These are phyloP conservation scores for Rachicladosporium sp. DNA, from an alignment of 2,329 filamentous ascomycete genomes.

Conservation along the genomic window DNA sequence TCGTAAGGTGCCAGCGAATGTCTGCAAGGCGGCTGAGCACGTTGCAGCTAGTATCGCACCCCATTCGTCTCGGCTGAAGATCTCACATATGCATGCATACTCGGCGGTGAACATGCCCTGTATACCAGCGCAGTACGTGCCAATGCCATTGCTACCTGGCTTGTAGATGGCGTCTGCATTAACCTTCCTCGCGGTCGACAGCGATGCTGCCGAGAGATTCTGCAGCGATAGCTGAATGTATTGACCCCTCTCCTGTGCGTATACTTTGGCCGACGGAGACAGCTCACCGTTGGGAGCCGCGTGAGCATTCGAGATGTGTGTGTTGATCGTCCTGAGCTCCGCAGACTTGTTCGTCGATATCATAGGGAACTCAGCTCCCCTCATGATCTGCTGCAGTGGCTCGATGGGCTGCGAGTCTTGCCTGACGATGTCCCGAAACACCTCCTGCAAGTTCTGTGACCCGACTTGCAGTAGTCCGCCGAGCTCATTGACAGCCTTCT, in stretches of 20 bases:
- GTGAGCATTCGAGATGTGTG: conserved; percentile 25
- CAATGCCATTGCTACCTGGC: conserved; percentile 80
- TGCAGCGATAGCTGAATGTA: conserved; percentile 74
- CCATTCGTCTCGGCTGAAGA: conserved; percentile 82
- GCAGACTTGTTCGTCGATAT: conserved; percentile 64
- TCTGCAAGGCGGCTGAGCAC: conserved; percentile 63
- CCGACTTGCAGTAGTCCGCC: conserved; percentile 65
- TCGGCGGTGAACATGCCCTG: conserved; percentile 80
- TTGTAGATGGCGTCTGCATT: conserved; percentile 70
- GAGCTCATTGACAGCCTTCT: conserved; percentile 74
- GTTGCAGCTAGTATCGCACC: conserved; percentile 65
- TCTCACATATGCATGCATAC: conserved; percentile 76
- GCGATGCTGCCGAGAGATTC: conserved; percentile 74
- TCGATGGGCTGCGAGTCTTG: conserved; percentile 74
- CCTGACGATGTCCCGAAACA: conserved; percentile 66
- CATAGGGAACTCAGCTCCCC: conserved; percentile 62
- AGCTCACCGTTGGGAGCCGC: conserved; percentile 17
- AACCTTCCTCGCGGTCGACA: conserved; percentile 64
- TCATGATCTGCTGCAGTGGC: conserved; percentile 84
- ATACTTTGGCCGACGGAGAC: conserved; percentile 60
- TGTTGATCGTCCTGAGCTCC: conserved; percentile 67
- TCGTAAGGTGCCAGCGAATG: conserved; percentile 72
- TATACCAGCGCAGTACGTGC: conserved; percentile 75
- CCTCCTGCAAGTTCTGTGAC: conserved; percentile 68
- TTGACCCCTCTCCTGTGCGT: conserved; percentile 72